Evolutionary conservation across 495 filamentous ascomycete species (phyloP).

Genomic region (Lentithecium fluviatile): DNA sequence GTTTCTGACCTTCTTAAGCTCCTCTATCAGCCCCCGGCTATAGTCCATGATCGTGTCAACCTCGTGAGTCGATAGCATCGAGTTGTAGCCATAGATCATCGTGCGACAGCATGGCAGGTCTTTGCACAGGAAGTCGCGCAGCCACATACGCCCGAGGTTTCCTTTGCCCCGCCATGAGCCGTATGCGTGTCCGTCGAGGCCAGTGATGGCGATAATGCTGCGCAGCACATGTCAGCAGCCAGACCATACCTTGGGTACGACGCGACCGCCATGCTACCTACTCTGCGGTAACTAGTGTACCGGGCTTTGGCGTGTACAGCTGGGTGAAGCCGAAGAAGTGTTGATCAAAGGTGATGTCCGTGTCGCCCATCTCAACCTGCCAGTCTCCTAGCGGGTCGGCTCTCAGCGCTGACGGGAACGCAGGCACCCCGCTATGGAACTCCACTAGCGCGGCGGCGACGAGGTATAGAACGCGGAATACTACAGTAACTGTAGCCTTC

Average conservation of each 20-base stretch:
- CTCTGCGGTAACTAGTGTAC: constrained; percentile 15
- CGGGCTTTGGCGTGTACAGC: constrained; percentile 16
- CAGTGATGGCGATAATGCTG: neutral
- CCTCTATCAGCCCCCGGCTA: too few relatives aligned
- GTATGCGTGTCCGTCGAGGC: neutral
- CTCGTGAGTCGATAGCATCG: neutral
- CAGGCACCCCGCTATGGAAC: constrained; percentile 9
- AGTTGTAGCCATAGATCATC: neutral
- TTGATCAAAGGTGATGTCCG: constrained; percentile 23
- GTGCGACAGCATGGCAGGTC: neutral
- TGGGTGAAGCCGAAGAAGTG: constrained; percentile 31
- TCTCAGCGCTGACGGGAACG: constrained; percentile 7
- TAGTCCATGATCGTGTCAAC: neutral
- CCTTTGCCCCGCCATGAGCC: neutral
- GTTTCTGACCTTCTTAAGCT: too few relatives aligned
- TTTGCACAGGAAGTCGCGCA: neutral
- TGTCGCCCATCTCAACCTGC: constrained; percentile 19
- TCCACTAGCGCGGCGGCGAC: constrained; percentile 14
- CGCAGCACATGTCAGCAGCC: neutral
- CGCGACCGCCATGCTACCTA: neutral
- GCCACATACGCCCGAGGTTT: neutral
- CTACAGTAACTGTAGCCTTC: too few relatives aligned
- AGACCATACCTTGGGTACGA: too few relatives aligned
- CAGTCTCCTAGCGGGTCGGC: constrained; percentile 11
- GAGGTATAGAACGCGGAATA: too few relatives aligned